Base-by-base conservation (phyloP, 192 early-diverging fungal genomes). In the Linnemannia hyalina region DNA sequence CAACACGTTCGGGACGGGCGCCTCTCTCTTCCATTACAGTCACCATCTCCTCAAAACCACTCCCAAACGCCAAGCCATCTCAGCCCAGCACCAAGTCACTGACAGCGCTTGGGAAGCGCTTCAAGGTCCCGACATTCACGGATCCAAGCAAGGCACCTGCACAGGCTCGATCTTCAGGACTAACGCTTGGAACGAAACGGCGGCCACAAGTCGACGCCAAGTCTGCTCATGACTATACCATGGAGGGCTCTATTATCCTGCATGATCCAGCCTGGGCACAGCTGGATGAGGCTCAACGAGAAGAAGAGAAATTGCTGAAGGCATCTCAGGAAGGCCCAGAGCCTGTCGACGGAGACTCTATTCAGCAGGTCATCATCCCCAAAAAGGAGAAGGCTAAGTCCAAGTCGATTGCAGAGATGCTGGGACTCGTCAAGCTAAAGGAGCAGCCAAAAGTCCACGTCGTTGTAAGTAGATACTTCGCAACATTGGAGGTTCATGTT, bases 231-330 rank as follows among this genome's bases (percentile, higher is more conserved):
- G 97, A 97, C 70, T 97, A 96, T 18, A 95, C 94, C 16, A 93
- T 92, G 10, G 94, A 95, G 68, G 94, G 93, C 35, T 96, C 98
- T 1, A 92, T 99, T 46, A 92, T 99, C 11, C 81, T 99, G 13
- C 97, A 95, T 89, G 91, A 94, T 69, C 97, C 97, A 35, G 89
- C 86, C 1, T 84, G 90, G 75, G 87, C 82, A 18, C 78, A 87
- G 54, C 79, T 92, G 23, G 91, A 92, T 1, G 92, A 92, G 40
- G 83, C 89, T 0, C 91, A 93, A 55, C 78, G 90, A 32, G 76
- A 89, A 13, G 89, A 90, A 42, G 80, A 90, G 46, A 88, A 60
- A 38, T 52, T 86, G 11, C 9, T 86, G 23, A 65, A 82, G 47
- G 88, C 88, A 41, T 82, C 77, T 3, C 80, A 80, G 47, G 60